Conservation (phyloP, 225 moss, liverwort and hornwort species). For the Neckera pumila region DNA sequence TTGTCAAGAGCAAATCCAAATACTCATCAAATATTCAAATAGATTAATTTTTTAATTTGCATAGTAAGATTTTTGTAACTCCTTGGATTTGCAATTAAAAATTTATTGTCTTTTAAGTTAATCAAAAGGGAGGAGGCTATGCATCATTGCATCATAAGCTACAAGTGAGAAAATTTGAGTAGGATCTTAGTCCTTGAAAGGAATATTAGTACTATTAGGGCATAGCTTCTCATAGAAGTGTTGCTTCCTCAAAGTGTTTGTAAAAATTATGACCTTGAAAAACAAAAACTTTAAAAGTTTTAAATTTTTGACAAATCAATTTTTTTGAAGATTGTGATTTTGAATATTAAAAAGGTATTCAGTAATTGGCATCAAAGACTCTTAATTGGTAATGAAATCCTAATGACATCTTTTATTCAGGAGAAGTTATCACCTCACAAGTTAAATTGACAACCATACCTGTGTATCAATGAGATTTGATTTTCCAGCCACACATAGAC, state of each 20-base stretch:
- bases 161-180: not conserved
- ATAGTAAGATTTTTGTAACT: not conserved
- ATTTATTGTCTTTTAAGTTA: not conserved
- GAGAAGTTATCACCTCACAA: not conserved
- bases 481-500: not conserved
- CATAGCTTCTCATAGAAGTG: not conserved
- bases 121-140: not conserved
- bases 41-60: not conserved
- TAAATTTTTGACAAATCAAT: not conserved
- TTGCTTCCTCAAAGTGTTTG: not conserved
- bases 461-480: not conserved
- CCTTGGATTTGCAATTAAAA: not conserved
- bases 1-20: not conserved
- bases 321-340: not conserved
- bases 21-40: not conserved
- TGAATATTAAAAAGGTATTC: no score
- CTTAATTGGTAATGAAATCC: not conserved
- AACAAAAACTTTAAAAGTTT: no score
- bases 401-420: fast-evolving
- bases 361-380: no score
- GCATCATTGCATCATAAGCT: not conserved
- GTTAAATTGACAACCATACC: not conserved
- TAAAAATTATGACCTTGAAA: not conserved
- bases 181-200: not conserved
- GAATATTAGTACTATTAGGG: not conserved